A percentile compares a stretch with the other conserved stretches of the same genome.
phyloP scores from a whole-genome alignment of 2,329 filamentous ascomycete genomes.

The Cladobotryum protrusum region DNA sequence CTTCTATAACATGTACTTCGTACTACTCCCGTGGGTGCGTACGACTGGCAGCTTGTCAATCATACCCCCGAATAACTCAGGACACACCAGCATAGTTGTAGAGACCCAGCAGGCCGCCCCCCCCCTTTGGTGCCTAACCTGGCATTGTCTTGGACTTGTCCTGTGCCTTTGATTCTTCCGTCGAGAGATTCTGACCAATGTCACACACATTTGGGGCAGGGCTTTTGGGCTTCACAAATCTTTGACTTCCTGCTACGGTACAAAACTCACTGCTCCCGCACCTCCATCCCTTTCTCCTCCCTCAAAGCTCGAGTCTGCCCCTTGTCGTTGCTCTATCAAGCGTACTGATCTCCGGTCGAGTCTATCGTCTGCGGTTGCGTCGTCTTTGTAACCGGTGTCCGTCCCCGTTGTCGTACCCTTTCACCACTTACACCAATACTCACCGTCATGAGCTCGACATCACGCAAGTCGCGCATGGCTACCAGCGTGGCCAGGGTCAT shows the following conservation, averaged over 20 bases:
- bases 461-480: slow-evolving; percentile 40
- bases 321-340: slow-evolving; percentile 1
- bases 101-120: slow-evolving; percentile 9
- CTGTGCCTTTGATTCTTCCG: slow-evolving; percentile 13
- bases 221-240: slow-evolving; percentile 11
- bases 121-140: slow-evolving; percentile 21
- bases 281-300: background rate
- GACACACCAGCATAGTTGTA: slow-evolving; percentile 11
- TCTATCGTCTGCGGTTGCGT: background rate
- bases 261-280: slow-evolving; percentile 10
- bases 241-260: slow-evolving; percentile 5
- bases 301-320: slow-evolving; percentile 5
- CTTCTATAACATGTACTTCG: slow-evolving; percentile 7
- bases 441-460: slow-evolving; percentile 34
- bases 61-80: slow-evolving; percentile 10
- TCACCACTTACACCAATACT: background rate
- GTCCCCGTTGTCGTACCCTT: background rate
- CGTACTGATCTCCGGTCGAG: background rate
- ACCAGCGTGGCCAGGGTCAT: slow-evolving; percentile 42
- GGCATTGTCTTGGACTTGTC: slow-evolving; percentile 14
- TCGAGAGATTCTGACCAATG: slow-evolving; percentile 4
- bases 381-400: background rate
- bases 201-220: slow-evolving; percentile 9
- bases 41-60: slow-evolving; percentile 10
- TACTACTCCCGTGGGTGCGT: slow-evolving; percentile 6